Evolutionary conservation across 1,284 basidiomycete genomes (phyloP), one percentile per base, ranked within the genome.

Genomic region (Neolentinus lepideus): DNA sequence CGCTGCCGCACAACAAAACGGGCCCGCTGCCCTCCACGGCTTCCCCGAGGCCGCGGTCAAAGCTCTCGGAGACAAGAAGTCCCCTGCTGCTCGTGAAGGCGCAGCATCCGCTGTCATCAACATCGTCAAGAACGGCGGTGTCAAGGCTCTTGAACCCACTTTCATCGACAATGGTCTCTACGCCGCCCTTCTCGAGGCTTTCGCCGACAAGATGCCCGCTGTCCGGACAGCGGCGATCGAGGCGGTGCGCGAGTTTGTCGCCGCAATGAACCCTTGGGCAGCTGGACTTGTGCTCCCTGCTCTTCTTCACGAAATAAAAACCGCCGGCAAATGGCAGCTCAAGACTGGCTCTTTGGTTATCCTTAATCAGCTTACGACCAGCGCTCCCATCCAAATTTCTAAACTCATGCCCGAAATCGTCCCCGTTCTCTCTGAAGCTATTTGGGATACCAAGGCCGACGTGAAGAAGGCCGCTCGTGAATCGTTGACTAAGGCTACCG

Each of bases 381-480:
- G 87, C 65, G 90, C 92, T 54, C 92, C 95, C 55, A 71, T 76
- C 61, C 94, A 97, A 77, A 92, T 85, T 63, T 91, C 91, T 62
- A 86, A 85, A 67, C 87, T 92, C 69, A 98, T 95, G 81, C 95
- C 96, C 61, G 92, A 97, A 59, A 94, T 98, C 66, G 90, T 99
- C 63, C 97, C 97, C 60, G 80, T 97, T 68, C 92, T 99, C 70
- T 74, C 94, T 53, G 96, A 94, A 69, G 94, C 90, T 60, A 98
- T 99, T 69, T 98, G 95, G 95, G 97, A 99, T 78, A 99, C 97
- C 78, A 99, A 99, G 83, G 84, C 92, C 60, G 95, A 98, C 65
- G 97, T 99, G 73, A 98, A 98, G 88, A 99, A 98, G 83, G 92
- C 94, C 55, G 94, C 96, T 62, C 94, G 94, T 70, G 88, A 90